These are phyloP conservation scores for Eucalyptus paniculata DNA, from an alignment of 345 rosid genomes.

Conservation along the genomic window DNA sequence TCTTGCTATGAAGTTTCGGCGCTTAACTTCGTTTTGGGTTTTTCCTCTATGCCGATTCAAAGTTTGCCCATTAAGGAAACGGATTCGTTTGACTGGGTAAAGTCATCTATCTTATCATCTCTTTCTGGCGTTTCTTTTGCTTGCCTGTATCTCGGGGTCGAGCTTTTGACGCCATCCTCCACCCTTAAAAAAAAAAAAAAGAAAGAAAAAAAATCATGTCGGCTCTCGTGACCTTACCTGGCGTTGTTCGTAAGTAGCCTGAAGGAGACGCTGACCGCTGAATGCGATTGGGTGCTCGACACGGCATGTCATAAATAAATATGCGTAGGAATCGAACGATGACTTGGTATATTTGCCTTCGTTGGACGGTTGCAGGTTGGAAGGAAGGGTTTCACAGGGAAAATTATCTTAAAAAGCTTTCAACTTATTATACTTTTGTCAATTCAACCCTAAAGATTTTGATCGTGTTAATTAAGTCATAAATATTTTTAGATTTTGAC, in stretches of 20 bases:
- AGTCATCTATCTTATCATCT: background rate
- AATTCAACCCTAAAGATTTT: too few relatives aligned
- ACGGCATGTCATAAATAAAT: background rate
- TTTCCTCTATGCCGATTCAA: background rate
- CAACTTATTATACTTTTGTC: too few relatives aligned
- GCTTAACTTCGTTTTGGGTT: background rate
- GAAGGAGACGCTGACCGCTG: background rate
- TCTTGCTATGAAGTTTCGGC: background rate
- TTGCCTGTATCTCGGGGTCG: background rate
- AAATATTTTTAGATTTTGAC: background rate
- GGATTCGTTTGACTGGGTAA: background rate
- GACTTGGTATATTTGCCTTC: background rate
- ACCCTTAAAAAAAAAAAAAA: too few relatives aligned
- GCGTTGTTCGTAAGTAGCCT: background rate
- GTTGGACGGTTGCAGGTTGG: background rate
- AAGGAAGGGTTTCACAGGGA: background rate
- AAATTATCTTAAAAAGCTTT: background rate
- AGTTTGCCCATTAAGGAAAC: background rate
- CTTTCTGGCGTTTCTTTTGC: background rate
- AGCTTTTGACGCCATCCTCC: background rate
- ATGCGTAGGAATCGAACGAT: background rate
- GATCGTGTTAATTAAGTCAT: accelerated
- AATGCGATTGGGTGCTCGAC: background rate
- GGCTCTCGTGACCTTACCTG: background rate
- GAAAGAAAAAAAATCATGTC: background rate